Conservation (phyloP, 192 early-diverging fungal species). For the Cladochytrium replicatum region DNA sequence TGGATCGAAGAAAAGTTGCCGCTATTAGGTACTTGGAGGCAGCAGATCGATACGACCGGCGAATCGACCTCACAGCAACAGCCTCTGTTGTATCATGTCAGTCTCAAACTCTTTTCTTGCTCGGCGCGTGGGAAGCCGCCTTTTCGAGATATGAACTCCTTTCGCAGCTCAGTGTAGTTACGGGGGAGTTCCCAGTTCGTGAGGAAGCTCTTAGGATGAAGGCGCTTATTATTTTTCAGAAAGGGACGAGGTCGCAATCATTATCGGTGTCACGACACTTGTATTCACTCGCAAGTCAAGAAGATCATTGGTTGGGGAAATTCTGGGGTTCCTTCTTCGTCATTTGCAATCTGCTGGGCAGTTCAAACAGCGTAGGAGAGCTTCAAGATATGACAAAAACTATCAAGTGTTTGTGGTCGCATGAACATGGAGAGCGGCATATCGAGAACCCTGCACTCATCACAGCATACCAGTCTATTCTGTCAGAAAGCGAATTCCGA, state of each 20-base stretch:
- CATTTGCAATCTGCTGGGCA: constrained; percentile 15
- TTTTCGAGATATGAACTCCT: constrained; percentile 17
- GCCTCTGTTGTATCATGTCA: constrained; percentile 11
- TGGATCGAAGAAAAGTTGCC: constrained; percentile 3
- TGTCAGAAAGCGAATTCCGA: constrained; percentile 7
- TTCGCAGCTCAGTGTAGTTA: constrained; percentile 11
- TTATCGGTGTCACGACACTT: constrained; percentile 10
- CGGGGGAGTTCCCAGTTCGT: constrained; percentile 19
- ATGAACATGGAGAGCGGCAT: neutral
- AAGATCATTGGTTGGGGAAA: constrained; percentile 26
- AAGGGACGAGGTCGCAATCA: constrained; percentile 10
- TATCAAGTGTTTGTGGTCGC: constrained; percentile 2
- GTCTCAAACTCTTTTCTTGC: constrained; percentile 22
- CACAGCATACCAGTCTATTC: neutral
- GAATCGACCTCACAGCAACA: constrained; percentile 15
- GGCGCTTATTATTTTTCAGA: constrained; percentile 11
- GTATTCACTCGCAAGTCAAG: constrained; percentile 19
- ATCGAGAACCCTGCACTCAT: neutral
- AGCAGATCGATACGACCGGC: constrained; percentile 15
- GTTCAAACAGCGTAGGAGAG: constrained; percentile 4
- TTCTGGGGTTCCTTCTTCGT: constrained; percentile 26
- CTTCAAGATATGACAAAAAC: constrained; percentile 6
- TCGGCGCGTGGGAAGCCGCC: constrained; percentile 27
- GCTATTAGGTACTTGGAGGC: constrained; percentile 29
- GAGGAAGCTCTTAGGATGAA: constrained; percentile 24